A percentile compares a stretch with the other conserved stretches of the same genome.
phyloP scores from a whole-genome alignment of 352 stramenopile species.

The Blastocystis sp. region DNA sequence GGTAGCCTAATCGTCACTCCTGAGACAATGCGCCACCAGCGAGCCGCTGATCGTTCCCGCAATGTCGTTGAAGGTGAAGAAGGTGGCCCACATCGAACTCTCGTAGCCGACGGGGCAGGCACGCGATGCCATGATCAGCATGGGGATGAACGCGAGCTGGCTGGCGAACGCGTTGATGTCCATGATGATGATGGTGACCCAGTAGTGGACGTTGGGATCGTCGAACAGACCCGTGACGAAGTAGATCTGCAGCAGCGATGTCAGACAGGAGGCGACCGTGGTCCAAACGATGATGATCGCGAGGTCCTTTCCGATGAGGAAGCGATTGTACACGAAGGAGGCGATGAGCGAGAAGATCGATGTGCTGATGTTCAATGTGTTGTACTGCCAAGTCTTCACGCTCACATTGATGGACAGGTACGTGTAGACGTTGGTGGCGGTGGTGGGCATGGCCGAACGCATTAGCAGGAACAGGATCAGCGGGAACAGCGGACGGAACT shows the following conservation, averaged over 20 bases:
- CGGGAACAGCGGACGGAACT: slow-evolving; percentile 45
- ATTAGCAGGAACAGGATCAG: slow-evolving; percentile 66
- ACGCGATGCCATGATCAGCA: slow-evolving; percentile 48
- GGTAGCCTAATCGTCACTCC: slow-evolving; percentile 2
- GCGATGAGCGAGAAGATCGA: slow-evolving; percentile 60
- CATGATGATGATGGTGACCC: slow-evolving; percentile 62
- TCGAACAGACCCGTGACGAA: slow-evolving; percentile 56
- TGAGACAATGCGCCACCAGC: background rate
- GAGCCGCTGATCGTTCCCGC: slow-evolving; percentile 28
- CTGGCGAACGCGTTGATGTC: slow-evolving; percentile 55
- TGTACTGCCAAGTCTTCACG: slow-evolving; percentile 58
- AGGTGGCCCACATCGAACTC: slow-evolving; percentile 61
- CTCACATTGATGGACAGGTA: slow-evolving; percentile 37
- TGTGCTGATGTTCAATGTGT: slow-evolving; percentile 62
- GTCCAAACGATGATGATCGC: slow-evolving; percentile 16
- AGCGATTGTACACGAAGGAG: slow-evolving; percentile 62
- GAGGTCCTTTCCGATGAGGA: slow-evolving; percentile 51
- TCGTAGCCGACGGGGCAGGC: slow-evolving; percentile 61
- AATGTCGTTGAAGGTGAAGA: slow-evolving; percentile 68
- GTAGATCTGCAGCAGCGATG: slow-evolving; percentile 56
- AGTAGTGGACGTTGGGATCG: slow-evolving; percentile 33
- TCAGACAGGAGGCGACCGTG: slow-evolving; percentile 56
- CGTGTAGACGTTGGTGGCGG: slow-evolving; percentile 60
- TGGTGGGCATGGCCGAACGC: slow-evolving; percentile 21
- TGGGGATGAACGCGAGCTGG: slow-evolving; percentile 57